phyloP scores from a whole-genome alignment of 192 early-diverging fungal genomes.

The Umbelopsis ramanniana region DNA sequence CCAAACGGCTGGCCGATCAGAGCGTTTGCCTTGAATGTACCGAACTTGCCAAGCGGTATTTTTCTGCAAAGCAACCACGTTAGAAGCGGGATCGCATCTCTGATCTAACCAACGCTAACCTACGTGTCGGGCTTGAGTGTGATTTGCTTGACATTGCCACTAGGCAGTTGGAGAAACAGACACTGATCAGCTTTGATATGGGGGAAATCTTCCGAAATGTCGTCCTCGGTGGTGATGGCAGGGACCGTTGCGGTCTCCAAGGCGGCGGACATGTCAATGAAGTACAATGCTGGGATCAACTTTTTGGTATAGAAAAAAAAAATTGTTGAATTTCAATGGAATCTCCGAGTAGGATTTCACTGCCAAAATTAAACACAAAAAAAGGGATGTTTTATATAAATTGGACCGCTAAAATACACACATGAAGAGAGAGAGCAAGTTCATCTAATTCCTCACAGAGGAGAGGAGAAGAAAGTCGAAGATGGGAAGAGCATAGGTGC shows the following conservation, averaged over 20 bases:
- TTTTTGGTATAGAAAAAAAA: background rate
- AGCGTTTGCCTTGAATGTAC: slow-evolving; percentile 75
- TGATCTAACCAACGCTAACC: background rate
- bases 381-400: too few species aligned
- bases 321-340: background rate
- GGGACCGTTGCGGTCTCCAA: slow-evolving; percentile 21
- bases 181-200: slow-evolving; percentile 62
- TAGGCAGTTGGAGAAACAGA: slow-evolving; percentile 83
- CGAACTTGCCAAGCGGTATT: slow-evolving; percentile 91
- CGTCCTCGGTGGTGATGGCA: slow-evolving; percentile 28
- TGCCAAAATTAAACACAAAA: too few species aligned
- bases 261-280: background rate
- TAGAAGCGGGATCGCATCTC: background rate
- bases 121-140: slow-evolving; percentile 65
- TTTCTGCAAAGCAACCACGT: slow-evolving; percentile 35
- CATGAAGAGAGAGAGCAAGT: background rate
- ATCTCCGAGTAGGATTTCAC: too few species aligned
- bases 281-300: background rate
- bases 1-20: slow-evolving; percentile 86
- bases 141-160: slow-evolving; percentile 82
- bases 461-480: background rate
- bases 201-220: slow-evolving; percentile 29
- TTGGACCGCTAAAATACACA: too few species aligned
- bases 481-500: background rate
- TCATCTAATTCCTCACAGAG: background rate